Percentiles rank a stretch among this genome's conserved stretches.
Evolutionary conservation across 2,329 filamentous ascomycete species (phyloP).

Genomic region (Penicillium sp.): DNA sequence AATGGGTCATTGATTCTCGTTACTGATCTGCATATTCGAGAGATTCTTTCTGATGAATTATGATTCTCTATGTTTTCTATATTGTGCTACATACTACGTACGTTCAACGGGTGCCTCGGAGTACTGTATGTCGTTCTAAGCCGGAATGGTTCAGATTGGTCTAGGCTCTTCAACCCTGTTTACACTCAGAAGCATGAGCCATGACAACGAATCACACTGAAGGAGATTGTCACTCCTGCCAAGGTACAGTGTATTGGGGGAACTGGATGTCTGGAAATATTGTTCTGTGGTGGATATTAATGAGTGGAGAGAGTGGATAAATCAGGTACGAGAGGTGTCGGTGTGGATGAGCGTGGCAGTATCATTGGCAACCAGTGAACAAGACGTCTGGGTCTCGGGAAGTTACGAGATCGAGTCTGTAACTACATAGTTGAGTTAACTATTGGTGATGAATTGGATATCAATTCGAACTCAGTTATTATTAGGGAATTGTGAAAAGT

Average conservation of each 20-base stretch:
- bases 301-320: background rate
- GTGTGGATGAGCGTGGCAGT: background rate
- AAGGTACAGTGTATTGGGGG: no score
- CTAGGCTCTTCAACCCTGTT: no score
- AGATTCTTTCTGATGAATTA: background rate
- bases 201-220: background rate
- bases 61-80: background rate
- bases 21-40: slow-evolving; percentile 3
- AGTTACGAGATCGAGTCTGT: background rate
- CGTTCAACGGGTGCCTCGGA: no score
- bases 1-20: slow-evolving; percentile 21
- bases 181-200: background rate
- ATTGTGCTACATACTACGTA: no score
- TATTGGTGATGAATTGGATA: background rate
- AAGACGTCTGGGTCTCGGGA: background rate
- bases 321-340: background rate
- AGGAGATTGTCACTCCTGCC: no score
- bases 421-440: no score
- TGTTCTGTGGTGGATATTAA: background rate
- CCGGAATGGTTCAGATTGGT: background rate
- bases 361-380: background rate
- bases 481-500: background rate
- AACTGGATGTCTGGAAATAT: slow-evolving; percentile 9
- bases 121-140: background rate
- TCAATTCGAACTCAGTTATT: background rate